These are phyloP conservation scores for Passalora sequoiae DNA, from an alignment of 2,329 filamentous ascomycete genomes.

Conservation along the genomic window DNA sequence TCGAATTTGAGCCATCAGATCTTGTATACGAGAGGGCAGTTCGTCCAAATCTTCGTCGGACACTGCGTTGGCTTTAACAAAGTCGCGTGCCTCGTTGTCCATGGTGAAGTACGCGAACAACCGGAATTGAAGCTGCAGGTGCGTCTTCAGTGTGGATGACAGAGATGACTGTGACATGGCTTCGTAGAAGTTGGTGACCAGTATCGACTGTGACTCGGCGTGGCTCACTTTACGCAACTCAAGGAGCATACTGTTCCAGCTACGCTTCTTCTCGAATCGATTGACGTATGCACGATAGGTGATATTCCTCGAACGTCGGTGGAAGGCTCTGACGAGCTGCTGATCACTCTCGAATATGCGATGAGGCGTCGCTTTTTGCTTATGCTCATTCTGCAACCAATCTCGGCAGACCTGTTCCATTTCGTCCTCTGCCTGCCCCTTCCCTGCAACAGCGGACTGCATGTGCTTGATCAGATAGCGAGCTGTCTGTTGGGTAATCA, in stretches of 20 bases:
- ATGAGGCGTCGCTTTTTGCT: conserved; percentile 28
- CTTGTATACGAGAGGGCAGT: conserved; percentile 40
- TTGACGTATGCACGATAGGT: conserved; percentile 42
- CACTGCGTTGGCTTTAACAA: conserved; percentile 42
- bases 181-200: conserved; percentile 45
- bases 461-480: conserved; percentile 51
- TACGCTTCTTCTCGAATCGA: conserved; percentile 42
- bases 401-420: conserved; percentile 40
- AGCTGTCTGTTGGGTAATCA: conserved; percentile 52
- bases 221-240: conserved; percentile 39
- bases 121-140: conserved; percentile 43
- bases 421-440: conserved; percentile 35
- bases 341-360: conserved; percentile 35
- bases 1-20: conserved; percentile 45
- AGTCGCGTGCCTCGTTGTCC: conserved; percentile 42
- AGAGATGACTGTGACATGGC: conserved; percentile 31
- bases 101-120: conserved; percentile 48
- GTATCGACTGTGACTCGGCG: conserved; percentile 47
- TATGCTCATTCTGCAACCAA: conserved; percentile 35
- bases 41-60: conserved; percentile 39
- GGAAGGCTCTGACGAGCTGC: conserved; percentile 43
- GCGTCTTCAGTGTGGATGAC: conserved; percentile 28
- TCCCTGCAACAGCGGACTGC: conserved; percentile 36
- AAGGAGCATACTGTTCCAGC: conserved; percentile 46
- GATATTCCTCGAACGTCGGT: conserved; percentile 42